Conservation (phyloP, 2,329 filamentous ascomycete species). For the Delphinella strobiligena region DNA sequence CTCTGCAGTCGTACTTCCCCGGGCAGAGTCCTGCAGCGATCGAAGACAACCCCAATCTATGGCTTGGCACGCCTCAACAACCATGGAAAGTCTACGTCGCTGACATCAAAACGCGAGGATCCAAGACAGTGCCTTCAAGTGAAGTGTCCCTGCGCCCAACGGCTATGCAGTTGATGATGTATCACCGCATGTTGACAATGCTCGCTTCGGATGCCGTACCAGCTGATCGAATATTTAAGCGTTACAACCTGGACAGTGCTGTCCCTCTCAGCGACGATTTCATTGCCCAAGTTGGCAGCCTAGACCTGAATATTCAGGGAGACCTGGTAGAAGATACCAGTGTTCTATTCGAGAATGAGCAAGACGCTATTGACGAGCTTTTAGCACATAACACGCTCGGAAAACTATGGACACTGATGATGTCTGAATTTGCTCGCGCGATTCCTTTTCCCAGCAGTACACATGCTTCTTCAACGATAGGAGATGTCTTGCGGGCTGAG, state of each 20-base stretch:
- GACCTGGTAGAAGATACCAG: conserved; percentile 28
- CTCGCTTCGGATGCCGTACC: conserved; percentile 62
- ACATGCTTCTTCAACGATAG: conserved; percentile 36
- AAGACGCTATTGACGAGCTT: conserved; percentile 39
- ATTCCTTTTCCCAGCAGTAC: conserved; percentile 35
- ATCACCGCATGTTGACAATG: conserved; percentile 69
- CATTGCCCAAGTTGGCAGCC: conserved; percentile 56
- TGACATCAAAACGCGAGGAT: conserved; percentile 76
- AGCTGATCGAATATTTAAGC: conserved; percentile 53
- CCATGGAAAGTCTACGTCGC: conserved; percentile 54
- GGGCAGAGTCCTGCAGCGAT: not conserved
- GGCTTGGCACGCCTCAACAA: conserved; percentile 9
- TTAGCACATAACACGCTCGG: conserved; percentile 47
- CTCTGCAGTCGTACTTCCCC: conserved; percentile 18
- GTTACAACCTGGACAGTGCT: conserved; percentile 57
- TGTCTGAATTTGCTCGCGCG: conserved; percentile 41
- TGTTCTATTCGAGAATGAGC: conserved; percentile 16
- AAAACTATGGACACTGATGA: conserved; percentile 51
- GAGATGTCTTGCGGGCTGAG: conserved; percentile 45
- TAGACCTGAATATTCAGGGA: conserved; percentile 43
- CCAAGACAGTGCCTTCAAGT: conserved; percentile 50
- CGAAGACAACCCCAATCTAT: conserved; percentile 4
- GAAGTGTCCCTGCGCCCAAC: conserved; percentile 59
- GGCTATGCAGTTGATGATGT: conserved; percentile 78
- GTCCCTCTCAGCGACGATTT: conserved; percentile 66